Conservation (phyloP, 2,329 filamentous ascomycete species). For the Metarhizium guizhouense region DNA sequence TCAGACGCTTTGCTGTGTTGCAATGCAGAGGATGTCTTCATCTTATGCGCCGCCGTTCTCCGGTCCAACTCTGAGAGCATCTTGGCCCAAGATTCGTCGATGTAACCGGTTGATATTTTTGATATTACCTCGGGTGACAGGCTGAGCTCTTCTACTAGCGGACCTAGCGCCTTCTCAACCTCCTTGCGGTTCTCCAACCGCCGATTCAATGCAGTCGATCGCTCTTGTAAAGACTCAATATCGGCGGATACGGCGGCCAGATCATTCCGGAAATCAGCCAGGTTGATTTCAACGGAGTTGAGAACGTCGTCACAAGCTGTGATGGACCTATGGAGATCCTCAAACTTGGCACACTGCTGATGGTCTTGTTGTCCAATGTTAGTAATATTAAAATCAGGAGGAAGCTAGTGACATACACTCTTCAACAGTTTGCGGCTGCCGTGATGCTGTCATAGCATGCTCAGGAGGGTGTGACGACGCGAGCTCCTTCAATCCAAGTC, state of each 20-base stretch:
- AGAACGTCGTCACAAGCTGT: constrained; percentile 85
- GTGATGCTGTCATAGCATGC: constrained; percentile 15
- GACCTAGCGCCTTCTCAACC: constrained; percentile 79
- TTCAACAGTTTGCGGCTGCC: constrained; percentile 54
- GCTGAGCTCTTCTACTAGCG: constrained; percentile 85
- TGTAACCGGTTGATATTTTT: constrained; percentile 77
- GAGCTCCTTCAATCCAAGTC: constrained; percentile 67
- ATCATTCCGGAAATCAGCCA: constrained; percentile 89
- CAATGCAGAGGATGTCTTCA: constrained; percentile 47
- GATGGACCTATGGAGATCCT: constrained; percentile 86
- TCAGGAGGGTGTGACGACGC: constrained; percentile 28
- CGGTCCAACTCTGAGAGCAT: constrained; percentile 77
- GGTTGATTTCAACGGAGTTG: constrained; percentile 83
- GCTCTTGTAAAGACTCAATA: constrained; percentile 84
- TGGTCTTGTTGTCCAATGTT: constrained; percentile 46
- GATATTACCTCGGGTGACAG: constrained; percentile 76
- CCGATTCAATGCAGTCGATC: constrained; percentile 74
- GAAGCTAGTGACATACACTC: constrained; percentile 51
- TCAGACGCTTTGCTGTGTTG: constrained; percentile 65
- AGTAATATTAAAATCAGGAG: not conserved
- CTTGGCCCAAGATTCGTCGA: constrained; percentile 84
- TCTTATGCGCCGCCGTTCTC: constrained; percentile 62
- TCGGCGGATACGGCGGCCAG: constrained; percentile 87
- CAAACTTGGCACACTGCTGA: constrained; percentile 72
- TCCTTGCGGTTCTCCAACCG: constrained; percentile 82